These are phyloP conservation scores for Marasmius tenuissimus DNA, from an alignment of 1,284 basidiomycete species.

Conservation along the genomic window DNA sequence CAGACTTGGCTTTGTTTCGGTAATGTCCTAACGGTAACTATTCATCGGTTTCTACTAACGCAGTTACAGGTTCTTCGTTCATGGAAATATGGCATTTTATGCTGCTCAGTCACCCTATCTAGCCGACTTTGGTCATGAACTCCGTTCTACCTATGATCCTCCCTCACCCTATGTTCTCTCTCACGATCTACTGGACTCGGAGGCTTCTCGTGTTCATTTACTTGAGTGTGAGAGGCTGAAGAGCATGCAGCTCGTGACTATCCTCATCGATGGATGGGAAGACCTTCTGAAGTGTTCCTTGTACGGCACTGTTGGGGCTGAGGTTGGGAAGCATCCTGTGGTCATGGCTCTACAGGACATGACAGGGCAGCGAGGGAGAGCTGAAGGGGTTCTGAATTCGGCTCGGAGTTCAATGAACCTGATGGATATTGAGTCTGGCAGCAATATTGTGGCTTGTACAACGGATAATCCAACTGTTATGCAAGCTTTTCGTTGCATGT, in stretches of 20 bases:
- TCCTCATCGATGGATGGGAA: conserved; percentile 29
- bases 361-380: conserved; percentile 22
- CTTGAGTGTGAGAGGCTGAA: conserved; percentile 18
- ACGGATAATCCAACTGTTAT: conserved; percentile 25
- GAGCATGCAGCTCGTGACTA: conserved; percentile 16
- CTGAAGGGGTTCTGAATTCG: conserved; percentile 19
- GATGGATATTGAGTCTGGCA: conserved; percentile 15
- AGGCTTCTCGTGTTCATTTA: conserved; percentile 17
- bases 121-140: not conserved
- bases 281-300: conserved; percentile 22
- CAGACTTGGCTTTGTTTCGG: not conserved
- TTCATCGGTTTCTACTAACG: too few species aligned
- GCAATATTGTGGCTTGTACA: conserved; percentile 19
- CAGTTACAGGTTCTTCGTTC: not conserved
- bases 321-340: conserved; percentile 18
- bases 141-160: not conserved
- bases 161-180: conserved; percentile 19
- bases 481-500: conserved; percentile 18
- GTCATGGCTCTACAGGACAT: conserved; percentile 24
- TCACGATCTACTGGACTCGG: conserved; percentile 16
- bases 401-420: conserved; percentile 4
- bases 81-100: not conserved
- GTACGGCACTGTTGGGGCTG: conserved; percentile 22
- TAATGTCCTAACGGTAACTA: not conserved
- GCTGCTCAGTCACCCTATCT: not conserved